Conservation (phyloP, 768 basidiomycete species). For the Lanmaoa rubissima region DNA sequence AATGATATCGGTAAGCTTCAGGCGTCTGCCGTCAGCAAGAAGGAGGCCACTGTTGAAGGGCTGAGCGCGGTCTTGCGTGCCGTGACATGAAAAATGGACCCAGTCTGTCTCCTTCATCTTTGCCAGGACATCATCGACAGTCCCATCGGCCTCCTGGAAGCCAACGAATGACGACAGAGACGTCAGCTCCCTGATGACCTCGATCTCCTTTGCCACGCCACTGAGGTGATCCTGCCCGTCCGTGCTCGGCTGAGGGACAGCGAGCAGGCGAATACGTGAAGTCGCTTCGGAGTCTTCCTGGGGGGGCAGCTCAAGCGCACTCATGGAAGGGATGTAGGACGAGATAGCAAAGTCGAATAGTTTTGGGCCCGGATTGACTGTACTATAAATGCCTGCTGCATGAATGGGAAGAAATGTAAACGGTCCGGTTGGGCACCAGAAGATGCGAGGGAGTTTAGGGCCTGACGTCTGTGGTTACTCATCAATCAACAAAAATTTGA, state of each 20-base stretch:
- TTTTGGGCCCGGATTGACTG: not conserved
- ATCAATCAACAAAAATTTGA: too few relatives aligned
- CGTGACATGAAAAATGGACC: constrained; percentile 36
- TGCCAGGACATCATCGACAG: not conserved
- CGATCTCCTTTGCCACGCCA: constrained; percentile 13
- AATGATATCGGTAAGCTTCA: not conserved
- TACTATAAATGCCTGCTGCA: not conserved
- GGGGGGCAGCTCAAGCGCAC: constrained; percentile 10
- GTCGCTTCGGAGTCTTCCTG: not conserved
- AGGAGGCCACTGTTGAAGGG: constrained; percentile 25
- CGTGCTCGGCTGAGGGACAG: constrained; percentile 14
- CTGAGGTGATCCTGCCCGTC: constrained; percentile 4
- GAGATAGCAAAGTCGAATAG: not conserved
- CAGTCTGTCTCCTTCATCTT: not conserved
- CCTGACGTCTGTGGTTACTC: not conserved
- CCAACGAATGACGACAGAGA: not conserved
- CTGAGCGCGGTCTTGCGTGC: constrained; percentile 12
- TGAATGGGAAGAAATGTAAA: not conserved
- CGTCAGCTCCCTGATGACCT: constrained; percentile 8
- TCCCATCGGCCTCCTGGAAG: not conserved
- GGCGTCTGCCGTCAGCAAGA: not conserved
- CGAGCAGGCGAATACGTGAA: constrained; percentile 1
- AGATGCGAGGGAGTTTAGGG: not conserved
- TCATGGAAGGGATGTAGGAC: constrained; percentile 31
- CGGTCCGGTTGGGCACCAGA: not conserved